Percentiles rank a stretch among this genome's conserved stretches.
These are phyloP conservation scores for Suillus americanus DNA, from an alignment of 768 basidiomycete species.

Conservation along the genomic window DNA sequence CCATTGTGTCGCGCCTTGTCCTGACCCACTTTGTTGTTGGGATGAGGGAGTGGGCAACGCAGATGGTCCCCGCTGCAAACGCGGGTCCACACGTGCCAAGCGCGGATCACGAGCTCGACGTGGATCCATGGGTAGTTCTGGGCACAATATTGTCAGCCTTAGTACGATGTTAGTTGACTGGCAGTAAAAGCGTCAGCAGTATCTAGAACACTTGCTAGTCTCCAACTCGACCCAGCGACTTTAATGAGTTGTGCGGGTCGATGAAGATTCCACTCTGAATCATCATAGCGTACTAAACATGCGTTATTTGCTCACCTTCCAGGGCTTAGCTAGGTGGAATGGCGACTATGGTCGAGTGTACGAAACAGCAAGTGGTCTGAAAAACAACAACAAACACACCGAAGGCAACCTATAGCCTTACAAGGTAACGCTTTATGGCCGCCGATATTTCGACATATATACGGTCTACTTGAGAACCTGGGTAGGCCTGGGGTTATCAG, in stretches of 20 bases:
- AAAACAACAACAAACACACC: slow-evolving; percentile 3
- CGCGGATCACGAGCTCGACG: slow-evolving; percentile 80
- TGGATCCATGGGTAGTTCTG: slow-evolving; percentile 62
- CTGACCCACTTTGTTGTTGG: slow-evolving; percentile 13
- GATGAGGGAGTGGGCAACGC: slow-evolving; percentile 33
- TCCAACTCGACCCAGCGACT: slow-evolving; percentile 63
- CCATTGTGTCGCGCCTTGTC: slow-evolving; percentile 19
- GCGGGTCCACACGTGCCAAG: slow-evolving; percentile 68
- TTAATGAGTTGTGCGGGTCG: slow-evolving; percentile 46
- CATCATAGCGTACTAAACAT: slow-evolving; percentile 47
- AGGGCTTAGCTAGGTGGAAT: background rate
- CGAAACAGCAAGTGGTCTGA: background rate
- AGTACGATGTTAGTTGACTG: slow-evolving; percentile 13
- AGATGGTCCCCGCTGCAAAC: slow-evolving; percentile 51
- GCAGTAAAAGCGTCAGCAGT: slow-evolving; percentile 69
- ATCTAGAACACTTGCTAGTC: slow-evolving; percentile 86
- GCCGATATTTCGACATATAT: slow-evolving; percentile 8
- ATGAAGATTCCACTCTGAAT: slow-evolving; percentile 93
- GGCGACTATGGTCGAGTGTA: background rate
- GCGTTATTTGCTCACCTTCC: slow-evolving; percentile 23
- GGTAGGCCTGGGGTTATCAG: background rate
- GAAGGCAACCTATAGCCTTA: background rate
- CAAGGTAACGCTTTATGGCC: background rate
- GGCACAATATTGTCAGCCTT: slow-evolving; percentile 12
- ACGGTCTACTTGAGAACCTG: background rate